These are phyloP conservation scores for Ceraceosorus bombacis DNA, from an alignment of 1,284 basidiomycete species.

Conservation along the genomic window DNA sequence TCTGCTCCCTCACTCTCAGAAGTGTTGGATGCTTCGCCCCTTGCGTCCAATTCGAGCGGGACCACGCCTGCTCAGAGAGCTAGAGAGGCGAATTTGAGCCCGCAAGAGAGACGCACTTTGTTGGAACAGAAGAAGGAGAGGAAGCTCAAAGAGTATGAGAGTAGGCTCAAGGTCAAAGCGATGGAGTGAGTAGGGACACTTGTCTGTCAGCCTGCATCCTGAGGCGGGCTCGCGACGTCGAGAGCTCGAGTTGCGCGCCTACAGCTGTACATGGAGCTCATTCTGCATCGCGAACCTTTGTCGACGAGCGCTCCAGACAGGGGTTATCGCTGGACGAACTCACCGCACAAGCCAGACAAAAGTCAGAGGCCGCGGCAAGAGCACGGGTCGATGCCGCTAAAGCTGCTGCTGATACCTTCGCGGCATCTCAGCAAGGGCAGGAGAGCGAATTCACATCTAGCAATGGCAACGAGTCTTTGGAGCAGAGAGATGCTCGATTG, in stretches of 20 bases:
- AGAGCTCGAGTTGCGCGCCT: too few species aligned
- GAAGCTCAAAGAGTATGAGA: conserved; percentile 38
- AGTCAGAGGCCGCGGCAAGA: neutral
- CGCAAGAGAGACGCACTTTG: conserved; percentile 1
- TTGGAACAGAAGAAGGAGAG: conserved; percentile 26
- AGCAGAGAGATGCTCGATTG: conserved; percentile 21
- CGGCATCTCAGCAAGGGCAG: neutral
- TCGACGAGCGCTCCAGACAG: neutral
- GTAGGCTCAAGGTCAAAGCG: conserved; percentile 37
- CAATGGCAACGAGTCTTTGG: conserved; percentile 11
- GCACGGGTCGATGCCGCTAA: conserved; percentile 1
- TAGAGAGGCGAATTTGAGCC: neutral
- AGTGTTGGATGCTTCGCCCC: neutral
- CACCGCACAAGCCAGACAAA: conserved; percentile 2
- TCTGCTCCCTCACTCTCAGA: neutral
- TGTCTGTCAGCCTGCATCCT: too few species aligned
- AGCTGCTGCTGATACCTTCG: neutral
- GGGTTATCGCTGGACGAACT: conserved; percentile 6
- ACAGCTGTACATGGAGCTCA: too few species aligned
- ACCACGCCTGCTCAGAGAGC: neutral
- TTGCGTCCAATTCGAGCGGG: neutral
- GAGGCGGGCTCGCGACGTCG: too few species aligned
- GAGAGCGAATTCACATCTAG: conserved; percentile 2
- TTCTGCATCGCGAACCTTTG: too few species aligned
- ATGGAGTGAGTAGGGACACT: conserved; percentile 18